A percentile compares a stretch with the other conserved stretches of the same genome.
These are phyloP conservation scores for Trametes coccinea DNA, from an alignment of 768 basidiomycete species.

Conservation along the genomic window DNA sequence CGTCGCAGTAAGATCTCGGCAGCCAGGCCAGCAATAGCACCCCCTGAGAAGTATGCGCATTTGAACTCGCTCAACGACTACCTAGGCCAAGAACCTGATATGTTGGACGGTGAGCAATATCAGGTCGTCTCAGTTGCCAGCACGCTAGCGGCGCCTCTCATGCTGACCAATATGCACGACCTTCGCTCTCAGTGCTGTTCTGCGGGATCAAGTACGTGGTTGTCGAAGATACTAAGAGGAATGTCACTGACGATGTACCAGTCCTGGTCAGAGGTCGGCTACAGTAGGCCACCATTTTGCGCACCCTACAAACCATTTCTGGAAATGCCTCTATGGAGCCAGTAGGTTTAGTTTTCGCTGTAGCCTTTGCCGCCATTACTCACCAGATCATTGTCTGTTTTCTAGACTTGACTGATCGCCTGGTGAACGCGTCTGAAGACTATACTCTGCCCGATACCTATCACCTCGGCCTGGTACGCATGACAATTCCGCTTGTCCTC, in stretches of 20 bases:
- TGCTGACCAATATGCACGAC: neutral
- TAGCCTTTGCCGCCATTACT: too few relatives aligned
- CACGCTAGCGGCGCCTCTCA: too few relatives aligned
- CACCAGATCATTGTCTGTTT: neutral
- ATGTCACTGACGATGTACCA: constrained; percentile 27
- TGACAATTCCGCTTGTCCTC: neutral
- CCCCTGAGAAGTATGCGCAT: constrained; percentile 54
- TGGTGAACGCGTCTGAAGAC: constrained; percentile 60
- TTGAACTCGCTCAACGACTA: constrained; percentile 54
- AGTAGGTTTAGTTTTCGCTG: too few relatives aligned
- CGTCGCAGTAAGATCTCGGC: constrained; percentile 28
- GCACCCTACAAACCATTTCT: constrained; percentile 81
- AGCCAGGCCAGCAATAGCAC: constrained; percentile 46
- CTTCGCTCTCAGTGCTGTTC: constrained; percentile 58
- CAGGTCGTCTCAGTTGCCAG: neutral
- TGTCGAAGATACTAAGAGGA: neutral
- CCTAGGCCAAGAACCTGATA: constrained; percentile 38
- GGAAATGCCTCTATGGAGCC: constrained; percentile 67
- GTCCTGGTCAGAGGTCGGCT: constrained; percentile 70
- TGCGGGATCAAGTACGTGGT: constrained; percentile 78
- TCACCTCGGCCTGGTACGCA: constrained; percentile 65
- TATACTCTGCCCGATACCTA: constrained; percentile 55
- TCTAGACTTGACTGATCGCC: constrained; percentile 57
- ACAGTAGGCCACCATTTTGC: constrained; percentile 77
- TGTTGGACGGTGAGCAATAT: constrained; percentile 51